A percentile compares a stretch with the other conserved stretches of the same genome.
Evolutionary conservation across 2,329 filamentous ascomycete genomes (phyloP).

Genomic region (Aspergillus bombycis): DNA sequence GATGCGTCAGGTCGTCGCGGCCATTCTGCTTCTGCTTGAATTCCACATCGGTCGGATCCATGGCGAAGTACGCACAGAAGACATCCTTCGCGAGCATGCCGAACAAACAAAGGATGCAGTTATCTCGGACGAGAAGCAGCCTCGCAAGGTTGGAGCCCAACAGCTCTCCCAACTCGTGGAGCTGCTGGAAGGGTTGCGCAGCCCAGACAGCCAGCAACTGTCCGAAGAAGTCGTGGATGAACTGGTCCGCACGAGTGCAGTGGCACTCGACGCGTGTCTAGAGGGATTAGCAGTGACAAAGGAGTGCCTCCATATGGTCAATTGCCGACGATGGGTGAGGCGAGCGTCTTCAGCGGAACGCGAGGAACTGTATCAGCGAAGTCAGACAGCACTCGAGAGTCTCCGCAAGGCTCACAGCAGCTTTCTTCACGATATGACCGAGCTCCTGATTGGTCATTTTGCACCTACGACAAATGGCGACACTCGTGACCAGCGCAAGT

Average conservation of each 20-base stretch:
- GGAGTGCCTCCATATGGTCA: conserved; percentile 35
- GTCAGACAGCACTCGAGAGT: conserved; percentile 23
- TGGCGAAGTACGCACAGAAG: conserved; percentile 4
- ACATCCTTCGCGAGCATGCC: conserved; percentile 5
- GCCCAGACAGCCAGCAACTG: conserved; percentile 40
- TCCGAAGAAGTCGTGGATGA: conserved; percentile 37
- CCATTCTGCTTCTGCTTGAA: conserved; percentile 45
- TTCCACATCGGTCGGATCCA: conserved; percentile 43
- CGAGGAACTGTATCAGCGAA: conserved; percentile 25
- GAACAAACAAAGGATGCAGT: conserved; percentile 11
- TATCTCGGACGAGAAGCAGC: conserved; percentile 21
- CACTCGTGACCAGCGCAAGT: conserved; percentile 25
- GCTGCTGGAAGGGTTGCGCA: conserved; percentile 43
- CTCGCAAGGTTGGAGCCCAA: conserved; percentile 30
- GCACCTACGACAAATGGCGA: not conserved
- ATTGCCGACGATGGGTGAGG: conserved; percentile 32
- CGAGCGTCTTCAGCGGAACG: conserved; percentile 24
- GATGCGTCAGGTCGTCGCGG: conserved; percentile 40
- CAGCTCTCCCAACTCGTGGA: conserved; percentile 38
- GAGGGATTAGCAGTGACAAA: conserved; percentile 25
- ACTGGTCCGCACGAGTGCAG: conserved; percentile 32
- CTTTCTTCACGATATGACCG: conserved; percentile 41
- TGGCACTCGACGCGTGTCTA: conserved; percentile 32
- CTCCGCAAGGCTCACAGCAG: conserved; percentile 30
- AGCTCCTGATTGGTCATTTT: conserved; percentile 38